Conservation (phyloP, 495 filamentous ascomycete genomes). For the Penicillium cinerascens region DNA sequence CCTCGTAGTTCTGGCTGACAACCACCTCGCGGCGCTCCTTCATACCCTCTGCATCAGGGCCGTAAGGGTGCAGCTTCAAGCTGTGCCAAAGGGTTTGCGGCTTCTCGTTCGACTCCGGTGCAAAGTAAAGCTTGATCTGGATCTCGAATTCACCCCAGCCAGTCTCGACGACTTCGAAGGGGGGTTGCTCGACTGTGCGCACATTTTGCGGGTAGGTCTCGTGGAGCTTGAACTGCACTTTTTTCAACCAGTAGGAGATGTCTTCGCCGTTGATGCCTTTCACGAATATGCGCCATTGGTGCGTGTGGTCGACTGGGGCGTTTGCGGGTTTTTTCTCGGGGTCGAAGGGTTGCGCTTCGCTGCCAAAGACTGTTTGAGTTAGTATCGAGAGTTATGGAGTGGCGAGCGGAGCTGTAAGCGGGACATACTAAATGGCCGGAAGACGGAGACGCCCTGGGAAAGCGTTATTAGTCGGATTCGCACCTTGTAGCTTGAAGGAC, state of each 20-base stretch:
- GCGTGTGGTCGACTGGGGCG: slow-evolving; percentile 75
- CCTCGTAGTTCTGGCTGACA: slow-evolving; percentile 75
- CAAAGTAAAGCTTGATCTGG: slow-evolving; percentile 87
- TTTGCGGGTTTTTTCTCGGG: slow-evolving; percentile 60
- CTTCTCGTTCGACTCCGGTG: slow-evolving; percentile 80
- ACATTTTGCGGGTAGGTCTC: slow-evolving; percentile 88
- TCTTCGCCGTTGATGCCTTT: slow-evolving; percentile 79
- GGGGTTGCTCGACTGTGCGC: slow-evolving; percentile 69
- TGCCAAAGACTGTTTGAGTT: slow-evolving; percentile 62
- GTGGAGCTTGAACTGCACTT: slow-evolving; percentile 96
- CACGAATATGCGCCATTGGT: slow-evolving; percentile 92
- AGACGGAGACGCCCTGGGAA: slow-evolving; percentile 64
- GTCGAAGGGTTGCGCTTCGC: slow-evolving; percentile 71
- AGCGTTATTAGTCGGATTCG: slow-evolving; percentile 12
- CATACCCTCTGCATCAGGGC: slow-evolving; percentile 71
- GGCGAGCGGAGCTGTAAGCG: background rate
- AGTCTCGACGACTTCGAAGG: slow-evolving; percentile 85
- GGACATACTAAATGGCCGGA: slow-evolving; percentile 63
- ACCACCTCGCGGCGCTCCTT: slow-evolving; percentile 63
- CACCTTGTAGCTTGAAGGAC: too few relatives aligned
- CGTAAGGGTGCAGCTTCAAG: slow-evolving; percentile 87
- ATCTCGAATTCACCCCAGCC: slow-evolving; percentile 99
- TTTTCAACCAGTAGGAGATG: slow-evolving; percentile 92
- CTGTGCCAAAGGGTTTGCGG: slow-evolving; percentile 88
- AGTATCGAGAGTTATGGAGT: background rate